phyloP scores from a whole-genome alignment of 331 rosid genomes.

The Spiraea crenata region DNA sequence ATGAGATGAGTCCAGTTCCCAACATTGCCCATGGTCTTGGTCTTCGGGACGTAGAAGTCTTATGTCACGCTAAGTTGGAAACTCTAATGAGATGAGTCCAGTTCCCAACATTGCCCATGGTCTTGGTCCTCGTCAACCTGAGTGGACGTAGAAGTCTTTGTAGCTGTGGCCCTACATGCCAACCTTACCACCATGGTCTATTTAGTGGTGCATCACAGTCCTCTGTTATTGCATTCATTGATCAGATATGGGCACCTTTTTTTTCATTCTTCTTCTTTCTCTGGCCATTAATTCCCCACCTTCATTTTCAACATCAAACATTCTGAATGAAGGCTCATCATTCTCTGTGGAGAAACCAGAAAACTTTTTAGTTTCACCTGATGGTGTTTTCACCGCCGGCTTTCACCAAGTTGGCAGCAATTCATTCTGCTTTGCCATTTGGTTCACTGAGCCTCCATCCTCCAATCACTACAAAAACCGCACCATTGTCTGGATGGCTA shows the following conservation, averaged over 20 bases:
- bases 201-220: neutral
- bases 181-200: neutral
- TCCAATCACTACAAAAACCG: neutral
- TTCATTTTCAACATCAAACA: conserved; percentile 17
- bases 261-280: conserved; percentile 12
- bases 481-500: conserved; percentile 61
- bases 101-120: neutral
- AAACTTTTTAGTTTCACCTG: conserved; percentile 31
- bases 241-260: conserved; percentile 1
- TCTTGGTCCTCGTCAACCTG: neutral
- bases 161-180: neutral
- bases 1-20: too few relatives aligned
- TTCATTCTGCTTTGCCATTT: conserved; percentile 48
- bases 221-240: neutral
- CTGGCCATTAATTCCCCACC: neutral
- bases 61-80: too few relatives aligned
- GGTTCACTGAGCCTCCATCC: conserved; percentile 33
- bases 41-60: too few relatives aligned
- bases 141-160: neutral
- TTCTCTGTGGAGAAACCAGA: conserved; percentile 33
- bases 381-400: conserved; percentile 50
- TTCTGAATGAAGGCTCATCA: conserved; percentile 32
- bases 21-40: too few relatives aligned
- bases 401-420: conserved; percentile 45
- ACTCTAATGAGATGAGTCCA: too few relatives aligned